Base-by-base conservation (phyloP, 176 grass and related monocot species). In the Metroxylon sagu region DNA sequence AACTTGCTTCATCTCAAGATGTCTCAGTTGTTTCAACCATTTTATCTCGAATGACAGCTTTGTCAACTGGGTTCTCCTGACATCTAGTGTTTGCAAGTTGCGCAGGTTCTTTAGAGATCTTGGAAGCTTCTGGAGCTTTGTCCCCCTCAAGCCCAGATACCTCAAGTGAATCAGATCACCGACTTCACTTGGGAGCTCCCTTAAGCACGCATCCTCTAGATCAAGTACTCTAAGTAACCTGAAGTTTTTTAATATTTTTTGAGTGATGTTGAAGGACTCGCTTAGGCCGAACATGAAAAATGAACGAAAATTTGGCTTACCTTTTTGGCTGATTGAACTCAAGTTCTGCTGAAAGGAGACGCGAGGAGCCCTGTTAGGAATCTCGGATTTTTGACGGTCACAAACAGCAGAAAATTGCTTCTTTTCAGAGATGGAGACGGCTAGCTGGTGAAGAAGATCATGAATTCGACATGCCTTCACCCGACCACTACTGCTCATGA, bases 1-100 rank as follows among this genome's bases (percentile, higher is more conserved):
- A 50, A 67, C 74, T 72, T 77, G 62, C 56, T 55, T 77, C 80
- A 83, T 83, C 68, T 83, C 74, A 62, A 83, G 63, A 57, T 83
- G 57, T n/a, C 74, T 52, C 75, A 83, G 56, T 52, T 72, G 61
- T 50, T 59, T 72, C 64, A 77, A 68, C 27, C 49, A 55, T 15
- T 53, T 83, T 35, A 83, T 77, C 19, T 77, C 26, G 73, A 77
- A 83, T 28, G 12, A 25, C 35, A 64, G 16, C 65, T 5, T 23
- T 50, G 52, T 77, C 72, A 73, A 71, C 57, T 15, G 26, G 6
- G 68, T 83, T 64, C 53, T 83, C 63, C 73, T 68, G 30, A 83
- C 67, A 51, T 83, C 74, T 50, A 83, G 74, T 64, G 80, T 83
- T 54, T 78, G 70, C 70, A 83, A 65, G 18, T 77, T 65, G 67